Base-by-base conservation (phyloP, 495 filamentous ascomycete genomes). In the Penicillium paxilli region DNA sequence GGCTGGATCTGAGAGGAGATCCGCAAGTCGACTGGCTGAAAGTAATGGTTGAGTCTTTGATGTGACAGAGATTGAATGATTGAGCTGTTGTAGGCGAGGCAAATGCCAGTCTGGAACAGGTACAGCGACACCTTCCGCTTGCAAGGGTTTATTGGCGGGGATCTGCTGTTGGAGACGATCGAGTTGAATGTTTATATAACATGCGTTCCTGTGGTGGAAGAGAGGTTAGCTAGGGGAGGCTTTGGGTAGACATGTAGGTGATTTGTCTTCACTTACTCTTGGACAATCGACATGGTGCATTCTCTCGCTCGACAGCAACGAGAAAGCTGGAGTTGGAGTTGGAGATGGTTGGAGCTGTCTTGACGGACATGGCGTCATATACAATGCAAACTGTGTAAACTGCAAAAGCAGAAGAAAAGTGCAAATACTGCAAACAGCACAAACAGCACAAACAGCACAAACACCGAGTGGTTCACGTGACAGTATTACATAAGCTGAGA, bases 161-260 rank as follows among this genome's bases (percentile, higher is more conserved):
- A 68, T 56, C 37, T 66, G 63, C 26, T 89, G 77, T 44, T 88
- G 82, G 45, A 96, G 74, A 37, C 83, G 83, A 63, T 96, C 92
- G 50, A 98, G 80, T 58, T 90, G 87, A 35, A 79, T 74, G 68
- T 97, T 92, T 49, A 97, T 74, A 32, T 80, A 83, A 51, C 83
- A 84, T 40, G 96, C 79, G 68, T 92, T 90, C 70, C 92, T 96
- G 62, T 57, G 28, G 1, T 45, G 19, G 12, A n/a, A n/a, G n/a
- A n/a, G n/a, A n/a, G n/a, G 22, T 47, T 35, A 57, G 52, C 35
- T 38, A 9, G 35, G 16, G 8, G 35, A 38, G 35, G 47, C 49
- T 14, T 40, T 42, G 17, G 37, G 28, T 7, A 16, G 10, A 24
- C 32, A 6, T 5, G 5, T 35, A 20, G 22, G 10, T n/a, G n/a